These are phyloP conservation scores for Mortierella sp. DNA, from an alignment of 371 early-diverging fungal species.

Conservation along the genomic window DNA sequence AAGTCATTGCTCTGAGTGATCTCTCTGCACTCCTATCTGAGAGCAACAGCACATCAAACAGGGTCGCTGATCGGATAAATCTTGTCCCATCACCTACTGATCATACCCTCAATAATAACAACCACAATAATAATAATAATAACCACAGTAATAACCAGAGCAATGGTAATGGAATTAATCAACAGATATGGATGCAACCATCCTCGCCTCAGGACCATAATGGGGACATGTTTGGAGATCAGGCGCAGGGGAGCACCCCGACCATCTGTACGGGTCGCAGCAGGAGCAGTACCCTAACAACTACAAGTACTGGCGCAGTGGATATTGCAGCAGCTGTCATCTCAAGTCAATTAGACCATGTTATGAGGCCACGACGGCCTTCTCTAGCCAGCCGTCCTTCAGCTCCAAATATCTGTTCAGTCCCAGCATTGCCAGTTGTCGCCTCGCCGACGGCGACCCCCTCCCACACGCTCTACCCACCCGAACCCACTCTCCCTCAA, in stretches of 20 bases:
- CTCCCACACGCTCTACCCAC: constrained; percentile 28
- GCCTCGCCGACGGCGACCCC: constrained; percentile 2
- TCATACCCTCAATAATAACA: not conserved
- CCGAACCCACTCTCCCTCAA: constrained; percentile 23
- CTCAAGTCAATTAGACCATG: constrained; percentile 36
- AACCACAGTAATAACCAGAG: not conserved
- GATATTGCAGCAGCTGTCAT: constrained; percentile 23
- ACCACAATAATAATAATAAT: constrained; percentile 8
- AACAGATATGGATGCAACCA: constrained; percentile 6
- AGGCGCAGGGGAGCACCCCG: constrained; percentile 17
- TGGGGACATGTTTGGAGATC: constrained; percentile 12
- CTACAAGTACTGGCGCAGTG: constrained; percentile 23
- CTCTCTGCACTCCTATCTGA: constrained; percentile 19
- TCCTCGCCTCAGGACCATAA: constrained; percentile 16
- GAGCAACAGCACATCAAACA: constrained; percentile 19
- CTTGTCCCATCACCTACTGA: constrained; percentile 26
- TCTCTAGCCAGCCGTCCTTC: constrained; percentile 27
- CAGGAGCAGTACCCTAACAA: constrained; percentile 53
- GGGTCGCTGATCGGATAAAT: constrained; percentile 47
- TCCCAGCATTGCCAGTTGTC: constrained; percentile 1
- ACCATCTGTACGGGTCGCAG: constrained; percentile 44
- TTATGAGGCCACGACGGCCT: constrained; percentile 45
- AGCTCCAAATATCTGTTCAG: constrained; percentile 12
- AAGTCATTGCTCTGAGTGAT: constrained; percentile 11
- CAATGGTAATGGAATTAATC: not conserved